These are phyloP conservation scores for Podila clonocystis DNA, from an alignment of 192 early-diverging fungal genomes.

Conservation along the genomic window DNA sequence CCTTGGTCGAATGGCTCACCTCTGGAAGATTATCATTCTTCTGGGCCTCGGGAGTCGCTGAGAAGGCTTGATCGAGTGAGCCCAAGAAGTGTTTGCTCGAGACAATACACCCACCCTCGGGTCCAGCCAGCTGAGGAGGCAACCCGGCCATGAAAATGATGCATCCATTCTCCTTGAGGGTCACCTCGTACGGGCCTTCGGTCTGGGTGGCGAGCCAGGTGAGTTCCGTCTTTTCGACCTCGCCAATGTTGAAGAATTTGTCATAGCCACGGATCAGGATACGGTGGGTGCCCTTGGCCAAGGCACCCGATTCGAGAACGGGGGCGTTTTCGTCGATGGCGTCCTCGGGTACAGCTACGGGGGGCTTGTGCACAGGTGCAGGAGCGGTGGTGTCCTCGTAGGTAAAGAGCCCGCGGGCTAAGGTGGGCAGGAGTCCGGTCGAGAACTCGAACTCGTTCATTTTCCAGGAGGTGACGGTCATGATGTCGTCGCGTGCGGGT, in stretches of 20 bases:
- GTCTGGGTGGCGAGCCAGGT: conserved; percentile 69
- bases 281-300: conserved; percentile 42
- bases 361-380: background rate
- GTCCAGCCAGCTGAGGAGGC: conserved; percentile 58
- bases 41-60: background rate
- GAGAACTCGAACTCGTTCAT: conserved; percentile 77
- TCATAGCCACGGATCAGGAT: conserved; percentile 94
- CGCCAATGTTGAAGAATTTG: conserved; percentile 94
- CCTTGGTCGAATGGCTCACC: conserved; percentile 70
- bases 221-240: conserved; percentile 69
- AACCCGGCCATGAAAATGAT: conserved; percentile 83
- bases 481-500: background rate
- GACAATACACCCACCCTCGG: conserved; percentile 72
- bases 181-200: conserved; percentile 88
- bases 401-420: conserved; percentile 88
- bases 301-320: background rate
- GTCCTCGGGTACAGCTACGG: background rate
- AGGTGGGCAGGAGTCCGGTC: conserved; percentile 74
- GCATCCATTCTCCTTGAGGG: conserved; percentile 97
- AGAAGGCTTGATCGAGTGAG: conserved; percentile 5
- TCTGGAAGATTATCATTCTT: conserved; percentile 31
- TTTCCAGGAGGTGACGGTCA: conserved; percentile 62
- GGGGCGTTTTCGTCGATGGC: background rate
- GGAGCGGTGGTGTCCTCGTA: conserved; percentile 14
- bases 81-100: conserved; percentile 89